A percentile compares a stretch with the other conserved stretches of the same genome.
Conservation (phyloP, 2,329 filamentous ascomycete species). For the Knoxdaviesia capensis region DNA sequence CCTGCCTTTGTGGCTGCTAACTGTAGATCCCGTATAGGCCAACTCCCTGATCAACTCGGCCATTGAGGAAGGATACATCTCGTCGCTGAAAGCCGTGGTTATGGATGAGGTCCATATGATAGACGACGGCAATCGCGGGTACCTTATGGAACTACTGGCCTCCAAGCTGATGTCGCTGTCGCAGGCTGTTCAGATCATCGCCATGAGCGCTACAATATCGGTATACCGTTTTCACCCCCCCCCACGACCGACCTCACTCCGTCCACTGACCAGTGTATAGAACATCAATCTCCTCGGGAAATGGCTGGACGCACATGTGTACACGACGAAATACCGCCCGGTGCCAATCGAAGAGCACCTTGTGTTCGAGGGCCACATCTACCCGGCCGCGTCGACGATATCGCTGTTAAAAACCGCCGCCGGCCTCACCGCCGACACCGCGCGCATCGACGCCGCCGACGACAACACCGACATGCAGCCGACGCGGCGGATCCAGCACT, state of each 20-base stretch:
- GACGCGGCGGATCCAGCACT: slow-evolving; percentile 29
- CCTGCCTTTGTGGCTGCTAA: background rate
- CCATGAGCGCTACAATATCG: slow-evolving; percentile 63
- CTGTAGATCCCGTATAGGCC: slow-evolving; percentile 24
- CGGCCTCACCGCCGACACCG: slow-evolving; percentile 20
- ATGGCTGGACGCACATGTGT: slow-evolving; percentile 53
- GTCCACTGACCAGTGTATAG: slow-evolving; percentile 14
- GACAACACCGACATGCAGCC: slow-evolving; percentile 14
- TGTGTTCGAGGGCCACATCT: slow-evolving; percentile 50
- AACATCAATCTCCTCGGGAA: slow-evolving; percentile 48
- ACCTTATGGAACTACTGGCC: slow-evolving; percentile 53
- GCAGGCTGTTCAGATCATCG: slow-evolving; percentile 48
- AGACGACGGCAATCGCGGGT: slow-evolving; percentile 55
- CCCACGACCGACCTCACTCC: too few species aligned
- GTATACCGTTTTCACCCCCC: slow-evolving; percentile 19
- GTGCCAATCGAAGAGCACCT: slow-evolving; percentile 59
- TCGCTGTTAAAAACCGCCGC: slow-evolving; percentile 36
- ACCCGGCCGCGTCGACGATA: slow-evolving; percentile 34
- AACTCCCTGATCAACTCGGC: slow-evolving; percentile 55
- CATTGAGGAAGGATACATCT: slow-evolving; percentile 48
- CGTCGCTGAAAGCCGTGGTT: slow-evolving; percentile 45
- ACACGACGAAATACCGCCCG: slow-evolving; percentile 52
- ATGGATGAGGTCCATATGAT: slow-evolving; percentile 71
- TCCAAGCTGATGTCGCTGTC: slow-evolving; percentile 53
- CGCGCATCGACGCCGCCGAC: background rate